Conservation (phyloP, 768 basidiomycete species). For the Boletus reticuloceps region DNA sequence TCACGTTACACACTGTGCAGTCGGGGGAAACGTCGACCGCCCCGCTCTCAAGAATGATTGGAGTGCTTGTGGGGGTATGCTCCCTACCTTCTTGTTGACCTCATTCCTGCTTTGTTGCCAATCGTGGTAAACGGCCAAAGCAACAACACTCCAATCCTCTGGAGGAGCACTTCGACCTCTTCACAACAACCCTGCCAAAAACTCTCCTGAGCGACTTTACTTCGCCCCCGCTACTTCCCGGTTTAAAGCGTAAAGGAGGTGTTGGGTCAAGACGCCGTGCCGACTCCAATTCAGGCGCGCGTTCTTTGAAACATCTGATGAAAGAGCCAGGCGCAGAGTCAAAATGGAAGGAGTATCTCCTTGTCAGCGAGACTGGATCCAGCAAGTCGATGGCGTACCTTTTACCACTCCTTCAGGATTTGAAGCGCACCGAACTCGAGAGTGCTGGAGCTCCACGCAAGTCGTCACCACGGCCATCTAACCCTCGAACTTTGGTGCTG, state of each 20-base stretch:
- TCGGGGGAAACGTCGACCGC: no score
- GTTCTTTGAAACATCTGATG: slow-evolving; percentile 66
- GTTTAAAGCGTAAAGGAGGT: slow-evolving; percentile 57
- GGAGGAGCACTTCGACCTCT: slow-evolving; percentile 37
- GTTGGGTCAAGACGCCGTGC: slow-evolving; percentile 53
- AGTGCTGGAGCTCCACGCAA: slow-evolving; percentile 2
- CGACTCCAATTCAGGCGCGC: slow-evolving; percentile 82
- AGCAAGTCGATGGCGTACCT: slow-evolving; percentile 92
- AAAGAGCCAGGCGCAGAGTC: slow-evolving; percentile 17
- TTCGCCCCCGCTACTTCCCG: slow-evolving; percentile 68
- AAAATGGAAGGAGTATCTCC: slow-evolving; percentile 47
- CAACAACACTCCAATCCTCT: slow-evolving; percentile 25
- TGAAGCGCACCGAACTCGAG: slow-evolving; percentile 63
- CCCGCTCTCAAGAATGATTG: no score
- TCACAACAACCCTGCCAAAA: slow-evolving; percentile 16
- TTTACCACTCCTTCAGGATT: slow-evolving; percentile 73
- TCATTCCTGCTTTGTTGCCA: no score
- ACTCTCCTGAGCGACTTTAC: slow-evolving; percentile 46
- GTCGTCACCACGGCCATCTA: slow-evolving; percentile 33
- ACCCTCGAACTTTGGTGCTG: slow-evolving; percentile 77
- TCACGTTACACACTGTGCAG: no score
- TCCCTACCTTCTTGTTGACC: no score
- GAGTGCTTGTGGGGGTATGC: no score
- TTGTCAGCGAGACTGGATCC: slow-evolving; percentile 89
- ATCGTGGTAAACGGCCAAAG: slow-evolving; percentile 7